Percentiles rank a stretch among this genome's conserved stretches.
These are phyloP conservation scores for Kwoniella europaea DNA, from an alignment of 768 basidiomycete species.

Conservation along the genomic window DNA sequence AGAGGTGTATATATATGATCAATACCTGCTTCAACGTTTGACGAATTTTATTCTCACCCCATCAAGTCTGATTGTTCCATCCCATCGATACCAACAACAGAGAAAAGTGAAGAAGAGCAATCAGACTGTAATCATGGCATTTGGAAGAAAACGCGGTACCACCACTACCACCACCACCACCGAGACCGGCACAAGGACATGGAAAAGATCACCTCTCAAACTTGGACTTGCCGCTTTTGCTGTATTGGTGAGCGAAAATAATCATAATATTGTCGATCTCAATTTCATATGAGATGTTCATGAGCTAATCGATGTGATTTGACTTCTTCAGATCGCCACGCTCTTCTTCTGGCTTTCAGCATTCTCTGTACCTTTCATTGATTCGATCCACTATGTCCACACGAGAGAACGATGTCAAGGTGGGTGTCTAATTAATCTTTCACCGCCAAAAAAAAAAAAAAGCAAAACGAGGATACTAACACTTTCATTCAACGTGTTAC, in stretches of 20 bases:
- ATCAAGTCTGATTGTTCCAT: not conserved
- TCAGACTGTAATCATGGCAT: not conserved
- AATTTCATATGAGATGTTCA: too few relatives aligned
- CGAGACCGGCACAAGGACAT: slow-evolving; percentile 12
- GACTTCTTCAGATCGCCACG: slow-evolving; percentile 34
- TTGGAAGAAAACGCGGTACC: not conserved
- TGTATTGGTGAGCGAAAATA: slow-evolving; percentile 41
- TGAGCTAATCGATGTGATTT: not conserved
- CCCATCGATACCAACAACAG: not conserved
- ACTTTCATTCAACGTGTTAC: too few relatives aligned
- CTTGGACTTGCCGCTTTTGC: slow-evolving; percentile 44
- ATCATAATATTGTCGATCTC: not conserved
- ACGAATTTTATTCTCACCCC: not conserved
- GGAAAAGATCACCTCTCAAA: slow-evolving; percentile 24
- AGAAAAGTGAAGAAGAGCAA: not conserved
- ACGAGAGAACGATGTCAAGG: slow-evolving; percentile 32
- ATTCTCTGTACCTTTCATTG: slow-evolving; percentile 51
- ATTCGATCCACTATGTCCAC: slow-evolving; percentile 47
- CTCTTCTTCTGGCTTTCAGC: slow-evolving; percentile 55
- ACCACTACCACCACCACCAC: slow-evolving; percentile 8
- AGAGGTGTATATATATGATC: not conserved
- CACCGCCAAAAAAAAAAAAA: not conserved
- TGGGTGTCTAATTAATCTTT: slow-evolving; percentile 13
- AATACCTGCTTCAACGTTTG: not conserved
- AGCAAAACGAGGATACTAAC: not conserved